Conservation (phyloP, 2,329 filamentous ascomycete species). For the Xylaria sp. region DNA sequence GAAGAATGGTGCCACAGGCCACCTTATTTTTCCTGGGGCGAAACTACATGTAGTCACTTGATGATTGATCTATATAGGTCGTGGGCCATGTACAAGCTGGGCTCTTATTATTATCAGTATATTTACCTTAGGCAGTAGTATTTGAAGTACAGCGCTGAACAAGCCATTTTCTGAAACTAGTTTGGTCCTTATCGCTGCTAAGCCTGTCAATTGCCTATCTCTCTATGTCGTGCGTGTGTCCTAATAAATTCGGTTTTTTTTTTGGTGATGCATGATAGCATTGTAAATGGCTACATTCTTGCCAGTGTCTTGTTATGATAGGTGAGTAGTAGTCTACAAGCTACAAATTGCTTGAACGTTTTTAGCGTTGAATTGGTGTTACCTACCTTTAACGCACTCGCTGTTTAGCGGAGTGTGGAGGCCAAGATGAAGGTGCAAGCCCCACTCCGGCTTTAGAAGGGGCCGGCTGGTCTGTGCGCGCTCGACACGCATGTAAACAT, state of each 20-base stretch:
- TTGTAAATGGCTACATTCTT: not conserved
- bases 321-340: not conserved
- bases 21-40: slow-evolving; percentile 36
- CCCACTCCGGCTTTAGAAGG: slow-evolving; percentile 25
- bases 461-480: slow-evolving; percentile 44
- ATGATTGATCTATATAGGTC: slow-evolving; percentile 42
- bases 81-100: slow-evolving; percentile 42
- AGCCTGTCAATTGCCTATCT: no score
- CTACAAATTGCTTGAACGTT: not conserved
- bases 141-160: slow-evolving; percentile 1
- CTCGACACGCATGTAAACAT: slow-evolving; percentile 48
- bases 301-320: not conserved
- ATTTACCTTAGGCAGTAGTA: not conserved
- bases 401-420: not conserved
- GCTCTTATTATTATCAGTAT: not conserved
- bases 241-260: not conserved
- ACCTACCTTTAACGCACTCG: not conserved
- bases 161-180: not conserved
- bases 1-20: slow-evolving; percentile 34
- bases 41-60: slow-evolving; percentile 30
- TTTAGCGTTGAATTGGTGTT: not conserved
- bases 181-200: no score
- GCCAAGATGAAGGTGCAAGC: slow-evolving; percentile 15
- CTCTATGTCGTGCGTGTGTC: no score
- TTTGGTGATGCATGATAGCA: not conserved